These are phyloP conservation scores for Diaporthe sp. DNA, from an alignment of 2,329 filamentous ascomycete species.

Conservation along the genomic window DNA sequence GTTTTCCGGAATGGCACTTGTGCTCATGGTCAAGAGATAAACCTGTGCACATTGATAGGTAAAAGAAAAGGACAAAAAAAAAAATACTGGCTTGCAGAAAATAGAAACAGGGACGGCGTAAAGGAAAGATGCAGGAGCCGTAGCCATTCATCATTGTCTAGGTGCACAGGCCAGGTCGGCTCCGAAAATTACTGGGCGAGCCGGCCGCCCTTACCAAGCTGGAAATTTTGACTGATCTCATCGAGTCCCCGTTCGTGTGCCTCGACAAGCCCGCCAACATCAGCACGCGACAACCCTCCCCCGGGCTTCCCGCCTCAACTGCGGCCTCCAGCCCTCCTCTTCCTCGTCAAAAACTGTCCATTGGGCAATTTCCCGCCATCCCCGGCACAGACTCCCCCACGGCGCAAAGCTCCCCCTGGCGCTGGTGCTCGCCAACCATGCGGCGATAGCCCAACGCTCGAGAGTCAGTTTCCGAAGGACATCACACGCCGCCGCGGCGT, in stretches of 20 bases:
- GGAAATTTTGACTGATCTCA: constrained; percentile 35
- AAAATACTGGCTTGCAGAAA: neutral
- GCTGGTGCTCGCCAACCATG: constrained; percentile 31
- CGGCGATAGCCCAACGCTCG: constrained; percentile 24
- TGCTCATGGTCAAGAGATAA: neutral
- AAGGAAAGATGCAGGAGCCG: neutral
- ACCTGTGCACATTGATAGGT: no score
- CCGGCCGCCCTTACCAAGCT: constrained; percentile 14
- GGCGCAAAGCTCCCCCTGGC: constrained; percentile 35
- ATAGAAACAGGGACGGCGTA: neutral
- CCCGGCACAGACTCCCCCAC: constrained; percentile 8
- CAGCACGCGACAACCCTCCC: constrained; percentile 33
- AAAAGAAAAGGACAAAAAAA: neutral
- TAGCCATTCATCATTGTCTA: neutral
- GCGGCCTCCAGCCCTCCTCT: constrained; percentile 22
- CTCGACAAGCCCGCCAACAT: constrained; percentile 17
- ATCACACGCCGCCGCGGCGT: constrained; percentile 44
- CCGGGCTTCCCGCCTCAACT: constrained; percentile 31
- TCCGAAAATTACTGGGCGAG: constrained; percentile 41
- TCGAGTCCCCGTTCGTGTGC: neutral
- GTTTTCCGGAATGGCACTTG: neutral
- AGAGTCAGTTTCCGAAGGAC: constrained; percentile 22
- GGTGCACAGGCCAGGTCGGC: constrained; percentile 32
- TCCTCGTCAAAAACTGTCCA: neutral
- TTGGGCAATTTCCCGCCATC: constrained; percentile 1